Conservation (phyloP, 306 rosid species). For the Vachellia collinsii region DNA sequence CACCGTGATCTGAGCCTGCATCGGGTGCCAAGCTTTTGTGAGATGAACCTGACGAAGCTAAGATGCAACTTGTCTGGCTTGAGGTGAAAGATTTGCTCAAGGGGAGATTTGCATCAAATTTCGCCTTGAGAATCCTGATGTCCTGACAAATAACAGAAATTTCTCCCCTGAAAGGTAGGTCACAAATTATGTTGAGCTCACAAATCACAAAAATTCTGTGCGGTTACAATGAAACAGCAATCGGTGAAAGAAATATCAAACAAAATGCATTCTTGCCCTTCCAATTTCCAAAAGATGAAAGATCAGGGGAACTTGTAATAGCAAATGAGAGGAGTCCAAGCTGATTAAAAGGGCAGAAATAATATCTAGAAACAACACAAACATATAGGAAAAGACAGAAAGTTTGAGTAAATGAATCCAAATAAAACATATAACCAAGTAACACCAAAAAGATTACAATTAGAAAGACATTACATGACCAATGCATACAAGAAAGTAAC, state of each 20-base stretch:
- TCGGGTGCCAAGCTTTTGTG: conserved; percentile 36
- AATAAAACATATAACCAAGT: neutral
- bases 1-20: conserved; percentile 46
- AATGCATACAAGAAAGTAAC: neutral
- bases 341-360: neutral
- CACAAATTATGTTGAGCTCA: neutral
- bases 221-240: neutral
- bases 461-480: neutral
- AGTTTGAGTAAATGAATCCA: neutral
- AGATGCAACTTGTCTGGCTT: conserved; percentile 79
- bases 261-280: neutral
- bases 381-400: neutral
- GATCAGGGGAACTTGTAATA: neutral
- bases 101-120: conserved; percentile 84
- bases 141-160: conserved; percentile 28
- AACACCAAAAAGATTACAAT: neutral
- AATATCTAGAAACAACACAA: neutral
- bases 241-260: neutral
- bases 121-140: conserved; percentile 57
- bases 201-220: neutral
- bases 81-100: conserved; percentile 83
- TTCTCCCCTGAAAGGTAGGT: conserved; percentile 14
- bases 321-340: neutral
- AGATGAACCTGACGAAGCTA: conserved; percentile 59
- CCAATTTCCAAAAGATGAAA: neutral